Conservation (phyloP, 192 early-diverging fungal species). For the Pilaira anomala region DNA sequence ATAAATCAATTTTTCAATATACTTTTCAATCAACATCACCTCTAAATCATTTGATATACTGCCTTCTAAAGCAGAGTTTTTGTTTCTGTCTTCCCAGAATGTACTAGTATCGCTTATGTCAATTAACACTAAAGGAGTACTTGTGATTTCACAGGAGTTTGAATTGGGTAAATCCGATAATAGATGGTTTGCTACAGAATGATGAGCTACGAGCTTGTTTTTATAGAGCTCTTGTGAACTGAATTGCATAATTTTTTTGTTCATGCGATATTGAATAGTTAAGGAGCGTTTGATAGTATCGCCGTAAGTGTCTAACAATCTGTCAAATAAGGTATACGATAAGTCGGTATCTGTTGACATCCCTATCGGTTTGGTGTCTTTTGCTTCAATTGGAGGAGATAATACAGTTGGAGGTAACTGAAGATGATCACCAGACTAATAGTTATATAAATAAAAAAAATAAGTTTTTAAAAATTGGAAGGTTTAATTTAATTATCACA, state of each 20-base stretch:
- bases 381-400: conserved; percentile 26
- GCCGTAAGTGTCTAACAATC: conserved; percentile 60
- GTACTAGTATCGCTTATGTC: conserved; percentile 58
- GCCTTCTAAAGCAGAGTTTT: no score
- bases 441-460: background rate
- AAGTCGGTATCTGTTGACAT: conserved; percentile 27
- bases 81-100: conserved; percentile 37
- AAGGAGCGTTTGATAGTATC: conserved; percentile 61
- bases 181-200: conserved; percentile 56
- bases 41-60: conserved; percentile 81
- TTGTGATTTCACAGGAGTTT: conserved; percentile 52
- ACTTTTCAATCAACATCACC: conserved; percentile 55
- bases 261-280: conserved; percentile 85
- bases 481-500: no score
- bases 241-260: conserved; percentile 73
- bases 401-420: conserved; percentile 86
- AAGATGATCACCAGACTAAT: conserved; percentile 77
- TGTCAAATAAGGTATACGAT: conserved; percentile 74
- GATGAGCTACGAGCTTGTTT: conserved; percentile 58
- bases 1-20: conserved; percentile 57
- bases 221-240: conserved; percentile 70
- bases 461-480: background rate
- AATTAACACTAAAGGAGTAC: conserved; percentile 57
- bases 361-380: conserved; percentile 6
- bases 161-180: conserved; percentile 62